phyloP scores from a whole-genome alignment of 345 rosid species.

The Adansonia digitata region DNA sequence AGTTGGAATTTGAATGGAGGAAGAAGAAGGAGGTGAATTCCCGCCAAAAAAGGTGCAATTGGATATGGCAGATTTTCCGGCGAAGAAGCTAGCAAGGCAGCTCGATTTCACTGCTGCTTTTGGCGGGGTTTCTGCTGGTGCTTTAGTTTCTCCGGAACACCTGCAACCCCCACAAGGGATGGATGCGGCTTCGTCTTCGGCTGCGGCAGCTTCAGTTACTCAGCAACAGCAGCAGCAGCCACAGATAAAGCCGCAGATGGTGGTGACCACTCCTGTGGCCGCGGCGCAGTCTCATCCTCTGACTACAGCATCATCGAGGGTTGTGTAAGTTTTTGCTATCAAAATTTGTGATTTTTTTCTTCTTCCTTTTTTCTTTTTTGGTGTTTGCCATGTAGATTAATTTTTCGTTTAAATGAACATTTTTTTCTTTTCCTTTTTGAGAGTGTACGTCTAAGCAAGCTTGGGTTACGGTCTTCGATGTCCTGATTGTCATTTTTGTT shows the following conservation, averaged over 20 bases:
- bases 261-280: slow-evolving; percentile 24
- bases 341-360: neutral
- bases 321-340: slow-evolving; percentile 45
- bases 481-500: neutral
- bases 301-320: slow-evolving; percentile 34
- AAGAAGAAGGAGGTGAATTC: slow-evolving; percentile 63
- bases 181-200: neutral
- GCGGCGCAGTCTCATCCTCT: slow-evolving; percentile 28
- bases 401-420: neutral
- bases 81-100: slow-evolving; percentile 82
- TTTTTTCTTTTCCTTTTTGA: neutral
- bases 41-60: slow-evolving; percentile 59
- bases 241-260: slow-evolving; percentile 13
- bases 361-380: neutral
- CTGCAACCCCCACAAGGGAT: slow-evolving; percentile 26
- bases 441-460: neutral
- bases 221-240: slow-evolving; percentile 11
- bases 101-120: slow-evolving; percentile 75
- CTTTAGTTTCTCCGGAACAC: slow-evolving; percentile 47
- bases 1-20: slow-evolving; percentile 53
- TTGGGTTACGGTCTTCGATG: neutral
- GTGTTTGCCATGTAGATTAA: neutral
- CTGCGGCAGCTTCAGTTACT: neutral
- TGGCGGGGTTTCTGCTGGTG: slow-evolving; percentile 26
- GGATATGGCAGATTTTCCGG: slow-evolving; percentile 38